Evolutionary conservation across 257 asterid genomes (phyloP), one percentile per base, ranked within the genome.

Genomic region (Penstemon barbatus): DNA sequence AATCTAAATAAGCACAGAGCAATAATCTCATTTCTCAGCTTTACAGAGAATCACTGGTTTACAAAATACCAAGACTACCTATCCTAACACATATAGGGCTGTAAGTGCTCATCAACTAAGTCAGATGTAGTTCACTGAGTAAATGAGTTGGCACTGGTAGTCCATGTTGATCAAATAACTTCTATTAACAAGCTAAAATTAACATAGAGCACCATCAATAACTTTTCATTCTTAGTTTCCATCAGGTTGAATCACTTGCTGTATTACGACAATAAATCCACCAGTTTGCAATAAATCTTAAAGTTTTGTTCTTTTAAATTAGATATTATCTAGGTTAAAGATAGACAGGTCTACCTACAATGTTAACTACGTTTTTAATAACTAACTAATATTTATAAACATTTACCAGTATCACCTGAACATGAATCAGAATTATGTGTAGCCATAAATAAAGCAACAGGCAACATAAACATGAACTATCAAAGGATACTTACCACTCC

Each of bases 401-500:
- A 8, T 51, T 11, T 62, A 3, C n/a, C 54, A 6, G 51, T 55
- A 59, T 25, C 33, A 25, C 33, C 33, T 25, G 33, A 25, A 25
- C 33, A 25, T 25, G 33, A 2, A 25, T 25, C 2, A 25, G 33
- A 25, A 25, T 25, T 25, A 25, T 25, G 33, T 25, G 33, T 60
- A 8, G 51, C 33, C 56, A 73, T 65, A 48, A 40, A 63, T 7
- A 37, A 39, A 62, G 45, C 56, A 49, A 57, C 38, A 51, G 54
- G 65, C 43, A 53, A 66, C 49, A 78, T 3, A 66, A 63, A 71
- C 53, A 19, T 6, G 61, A 52, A 69, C 4, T 13, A 46, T n/a
- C 42, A 39, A 52, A 40, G 59, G 63, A 13, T 61, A 67, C 95
- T 73, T 79, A 94, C 99, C 95, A 94, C 99, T 4, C 99, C 99